Evolutionary conservation across 2,329 filamentous ascomycete species (phyloP).

Genomic region (Elsinoe fawcettii): DNA sequence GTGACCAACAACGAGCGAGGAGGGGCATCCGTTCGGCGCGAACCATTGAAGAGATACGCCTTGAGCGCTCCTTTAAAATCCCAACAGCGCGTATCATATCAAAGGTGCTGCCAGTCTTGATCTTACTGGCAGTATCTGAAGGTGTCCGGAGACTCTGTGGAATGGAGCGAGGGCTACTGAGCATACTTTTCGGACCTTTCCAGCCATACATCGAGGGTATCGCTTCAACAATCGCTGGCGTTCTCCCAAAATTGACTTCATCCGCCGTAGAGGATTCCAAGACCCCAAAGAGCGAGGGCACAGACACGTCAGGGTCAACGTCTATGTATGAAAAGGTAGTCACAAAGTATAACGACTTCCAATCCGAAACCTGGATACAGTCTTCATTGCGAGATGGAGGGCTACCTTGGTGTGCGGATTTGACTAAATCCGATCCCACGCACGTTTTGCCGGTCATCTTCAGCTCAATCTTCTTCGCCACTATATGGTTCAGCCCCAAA

Average conservation of each 20-base stretch:
- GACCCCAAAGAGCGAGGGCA: not conserved
- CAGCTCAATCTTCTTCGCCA: conserved; percentile 10
- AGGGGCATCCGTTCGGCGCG: not conserved
- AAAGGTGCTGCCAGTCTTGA: conserved; percentile 8
- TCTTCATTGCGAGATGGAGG: not conserved
- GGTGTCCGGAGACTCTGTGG: conserved; percentile 13
- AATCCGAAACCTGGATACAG: not conserved
- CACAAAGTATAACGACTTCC: not conserved
- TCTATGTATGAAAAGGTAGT: not conserved
- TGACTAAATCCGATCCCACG: not conserved
- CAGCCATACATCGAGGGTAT: conserved; percentile 4
- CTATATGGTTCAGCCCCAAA: conserved; percentile 12
- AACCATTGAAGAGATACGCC: not conserved
- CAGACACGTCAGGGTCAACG: not conserved
- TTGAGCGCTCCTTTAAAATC: conserved; percentile 3
- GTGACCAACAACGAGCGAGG: not conserved
- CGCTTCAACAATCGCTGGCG: not conserved
- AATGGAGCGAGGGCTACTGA: conserved; percentile 1
- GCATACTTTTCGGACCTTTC: conserved; percentile 12
- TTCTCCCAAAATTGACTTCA: not conserved
- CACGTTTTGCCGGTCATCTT: conserved; percentile 10
- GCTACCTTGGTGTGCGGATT: conserved; percentile 9
- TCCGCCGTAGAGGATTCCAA: not conserved
- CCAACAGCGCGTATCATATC: not conserved
- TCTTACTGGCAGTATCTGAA: conserved; percentile 7